Evolutionary conservation across 176 grass and related monocot species (phyloP).

Genomic region (Ensete glaucum): DNA sequence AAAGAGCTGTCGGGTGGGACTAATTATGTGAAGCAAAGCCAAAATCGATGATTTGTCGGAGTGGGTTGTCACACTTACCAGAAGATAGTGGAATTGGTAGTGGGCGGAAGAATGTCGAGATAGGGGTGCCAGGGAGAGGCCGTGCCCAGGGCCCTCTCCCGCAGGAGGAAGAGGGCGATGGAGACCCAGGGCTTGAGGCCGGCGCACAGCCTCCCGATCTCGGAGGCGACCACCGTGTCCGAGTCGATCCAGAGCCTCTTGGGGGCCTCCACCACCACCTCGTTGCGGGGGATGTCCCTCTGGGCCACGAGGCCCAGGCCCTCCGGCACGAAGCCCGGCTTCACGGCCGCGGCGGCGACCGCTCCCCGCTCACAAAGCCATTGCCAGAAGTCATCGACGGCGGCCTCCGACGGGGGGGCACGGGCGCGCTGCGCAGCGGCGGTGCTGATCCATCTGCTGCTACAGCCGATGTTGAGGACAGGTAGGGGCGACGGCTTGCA

Average conservation of each 20-base stretch:
- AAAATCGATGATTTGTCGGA: neutral
- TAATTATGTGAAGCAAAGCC: neutral
- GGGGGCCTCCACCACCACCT: slow-evolving; percentile 72
- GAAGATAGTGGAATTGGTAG: slow-evolving; percentile 87
- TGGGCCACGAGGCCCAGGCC: slow-evolving; percentile 70
- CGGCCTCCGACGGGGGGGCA: slow-evolving; percentile 7
- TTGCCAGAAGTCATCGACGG: slow-evolving; percentile 55
- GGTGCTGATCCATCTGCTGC: neutral
- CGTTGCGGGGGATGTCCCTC: slow-evolving; percentile 45
- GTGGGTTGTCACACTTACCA: slow-evolving; percentile 34
- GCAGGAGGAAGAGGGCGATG: slow-evolving; percentile 64
- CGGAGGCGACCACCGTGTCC: slow-evolving; percentile 62
- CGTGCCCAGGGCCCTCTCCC: slow-evolving; percentile 42
- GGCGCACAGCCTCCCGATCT: slow-evolving; percentile 41
- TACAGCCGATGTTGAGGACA: neutral
- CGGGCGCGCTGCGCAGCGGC: neutral
- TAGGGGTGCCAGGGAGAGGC: slow-evolving; percentile 83
- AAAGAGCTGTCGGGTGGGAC: neutral
- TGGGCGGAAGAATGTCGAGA: slow-evolving; percentile 56
- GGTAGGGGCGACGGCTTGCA: slow-evolving; percentile 5
- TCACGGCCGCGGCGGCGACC: slow-evolving; percentile 6
- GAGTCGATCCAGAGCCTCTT: slow-evolving; percentile 92
- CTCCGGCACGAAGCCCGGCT: slow-evolving; percentile 50
- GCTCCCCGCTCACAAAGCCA: slow-evolving; percentile 51
- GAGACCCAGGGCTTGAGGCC: slow-evolving; percentile 61